Conservation (phyloP, 441 rosid genomes). For the Gossypium schwendimanii region DNA sequence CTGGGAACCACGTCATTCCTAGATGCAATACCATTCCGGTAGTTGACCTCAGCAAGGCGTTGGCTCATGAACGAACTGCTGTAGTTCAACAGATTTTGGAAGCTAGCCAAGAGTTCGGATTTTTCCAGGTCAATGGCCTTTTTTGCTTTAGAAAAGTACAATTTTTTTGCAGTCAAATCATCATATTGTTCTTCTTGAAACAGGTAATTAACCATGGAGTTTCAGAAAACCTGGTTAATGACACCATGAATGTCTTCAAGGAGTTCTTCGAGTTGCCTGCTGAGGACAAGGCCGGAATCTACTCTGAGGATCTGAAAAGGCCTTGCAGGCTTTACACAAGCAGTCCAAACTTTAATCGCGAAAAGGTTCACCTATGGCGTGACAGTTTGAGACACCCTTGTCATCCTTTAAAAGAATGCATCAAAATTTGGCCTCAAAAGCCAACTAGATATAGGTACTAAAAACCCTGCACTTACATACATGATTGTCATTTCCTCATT, state of each 20-base stretch:
- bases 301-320: background rate
- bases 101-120: slow-evolving; percentile 31
- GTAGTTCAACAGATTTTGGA: slow-evolving; percentile 14
- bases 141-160: too few relatives aligned
- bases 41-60: slow-evolving; percentile 16
- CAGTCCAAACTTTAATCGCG: background rate
- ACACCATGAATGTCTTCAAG: slow-evolving; percentile 17
- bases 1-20: slow-evolving; percentile 15
- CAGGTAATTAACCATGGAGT: slow-evolving; percentile 24
- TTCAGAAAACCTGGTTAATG: slow-evolving; percentile 9
- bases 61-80: background rate
- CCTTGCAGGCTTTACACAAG: slow-evolving; percentile 8
- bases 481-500: background rate
- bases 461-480: too few relatives aligned
- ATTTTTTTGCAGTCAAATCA: too few relatives aligned
- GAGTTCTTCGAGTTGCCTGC: slow-evolving; percentile 28
- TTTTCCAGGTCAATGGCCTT: slow-evolving; percentile 15
- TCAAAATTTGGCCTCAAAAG: slow-evolving; percentile 29
- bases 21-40: slow-evolving; percentile 16
- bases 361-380: slow-evolving; percentile 29
- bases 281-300: slow-evolving; percentile 20
- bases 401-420: slow-evolving; percentile 22
- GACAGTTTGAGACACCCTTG: slow-evolving; percentile 29
- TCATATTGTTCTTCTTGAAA: background rate
- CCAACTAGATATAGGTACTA: slow-evolving; percentile 24